phyloP scores from a whole-genome alignment of 2,329 filamentous ascomycete species.

The Ascosphaera apis region DNA sequence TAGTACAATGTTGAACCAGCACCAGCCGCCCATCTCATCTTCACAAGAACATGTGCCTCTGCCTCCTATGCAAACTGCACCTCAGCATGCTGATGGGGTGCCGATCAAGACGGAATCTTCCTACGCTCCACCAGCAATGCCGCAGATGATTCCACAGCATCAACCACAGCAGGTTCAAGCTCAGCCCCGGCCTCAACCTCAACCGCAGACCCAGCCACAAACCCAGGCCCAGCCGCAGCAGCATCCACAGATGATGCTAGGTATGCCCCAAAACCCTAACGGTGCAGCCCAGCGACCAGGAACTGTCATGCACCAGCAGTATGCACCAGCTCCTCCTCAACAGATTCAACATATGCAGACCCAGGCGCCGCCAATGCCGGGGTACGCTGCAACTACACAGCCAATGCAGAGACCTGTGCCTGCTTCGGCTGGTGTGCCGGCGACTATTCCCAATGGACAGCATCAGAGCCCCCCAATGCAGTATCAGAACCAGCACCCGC shows the following conservation, averaged over 20 bases:
- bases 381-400: too few relatives aligned
- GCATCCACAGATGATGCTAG: too few relatives aligned
- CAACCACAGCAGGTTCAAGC: conserved; percentile 6
- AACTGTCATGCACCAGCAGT: conserved; percentile 26
- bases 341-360: conserved; percentile 23
- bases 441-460: conserved; percentile 1
- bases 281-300: conserved; percentile 33
- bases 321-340: conserved; percentile 18
- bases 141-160: conserved; percentile 14
- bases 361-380: conserved; percentile 15
- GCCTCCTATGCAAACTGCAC: conserved; percentile 5
- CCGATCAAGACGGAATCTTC: conserved; percentile 32
- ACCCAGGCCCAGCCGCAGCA: too few relatives aligned
- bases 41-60: too few relatives aligned
- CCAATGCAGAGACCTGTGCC: too few relatives aligned
- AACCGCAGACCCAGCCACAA: too few relatives aligned
- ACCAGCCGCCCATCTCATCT: too few relatives aligned
- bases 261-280: too few relatives aligned
- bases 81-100: conserved; percentile 8
- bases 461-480: conserved; percentile 3
- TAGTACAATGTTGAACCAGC: too few relatives aligned
- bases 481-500: conserved; percentile 11
- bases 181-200: too few relatives aligned
- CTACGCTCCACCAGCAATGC: conserved; percentile 16
- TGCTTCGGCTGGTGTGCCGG: too few relatives aligned